These are phyloP conservation scores for Curvularia verruculosa DNA, from an alignment of 2,329 filamentous ascomycete species.

Conservation along the genomic window DNA sequence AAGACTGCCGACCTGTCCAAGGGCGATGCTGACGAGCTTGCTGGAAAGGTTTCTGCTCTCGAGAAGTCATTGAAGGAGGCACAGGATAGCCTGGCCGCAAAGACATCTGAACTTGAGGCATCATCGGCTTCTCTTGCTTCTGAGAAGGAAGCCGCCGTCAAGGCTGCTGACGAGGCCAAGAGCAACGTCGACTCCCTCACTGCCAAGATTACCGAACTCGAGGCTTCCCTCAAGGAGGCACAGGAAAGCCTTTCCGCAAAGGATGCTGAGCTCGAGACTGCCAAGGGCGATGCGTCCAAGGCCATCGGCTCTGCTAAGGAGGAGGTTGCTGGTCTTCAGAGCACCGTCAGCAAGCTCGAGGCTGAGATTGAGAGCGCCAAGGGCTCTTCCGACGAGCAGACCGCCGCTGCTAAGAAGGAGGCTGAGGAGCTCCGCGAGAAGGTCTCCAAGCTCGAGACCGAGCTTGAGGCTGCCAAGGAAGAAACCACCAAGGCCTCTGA, in stretches of 20 bases:
- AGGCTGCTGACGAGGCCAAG: constrained; percentile 35
- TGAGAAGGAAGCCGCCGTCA: constrained; percentile 31
- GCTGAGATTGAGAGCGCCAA: constrained; percentile 23
- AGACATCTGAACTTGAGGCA: constrained; percentile 32
- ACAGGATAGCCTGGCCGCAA: constrained; percentile 30
- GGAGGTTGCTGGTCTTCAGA: constrained; percentile 30
- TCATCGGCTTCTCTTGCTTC: constrained; percentile 26
- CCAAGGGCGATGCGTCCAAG: constrained; percentile 23
- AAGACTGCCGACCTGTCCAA: constrained; percentile 32
- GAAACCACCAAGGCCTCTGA: constrained; percentile 28
- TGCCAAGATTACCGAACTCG: constrained; percentile 37
- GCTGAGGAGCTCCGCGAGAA: constrained; percentile 19
- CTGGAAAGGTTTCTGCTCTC: constrained; percentile 35
- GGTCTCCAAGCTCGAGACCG: constrained; percentile 23
- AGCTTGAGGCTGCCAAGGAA: constrained; percentile 22
- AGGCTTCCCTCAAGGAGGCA: constrained; percentile 30
- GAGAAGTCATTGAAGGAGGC: constrained; percentile 37
- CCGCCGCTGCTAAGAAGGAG: constrained; percentile 21
- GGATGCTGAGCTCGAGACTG: constrained; percentile 28
- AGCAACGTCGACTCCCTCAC: constrained; percentile 29
- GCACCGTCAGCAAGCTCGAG: constrained; percentile 38
- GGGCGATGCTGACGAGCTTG: constrained; percentile 35
- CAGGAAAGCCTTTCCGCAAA: constrained; percentile 31
- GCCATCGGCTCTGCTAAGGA: constrained; percentile 28
- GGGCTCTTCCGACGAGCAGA: constrained; percentile 22